phyloP scores from a whole-genome alignment of 2,329 filamentous ascomycete genomes.

The Fusarium sp. region DNA sequence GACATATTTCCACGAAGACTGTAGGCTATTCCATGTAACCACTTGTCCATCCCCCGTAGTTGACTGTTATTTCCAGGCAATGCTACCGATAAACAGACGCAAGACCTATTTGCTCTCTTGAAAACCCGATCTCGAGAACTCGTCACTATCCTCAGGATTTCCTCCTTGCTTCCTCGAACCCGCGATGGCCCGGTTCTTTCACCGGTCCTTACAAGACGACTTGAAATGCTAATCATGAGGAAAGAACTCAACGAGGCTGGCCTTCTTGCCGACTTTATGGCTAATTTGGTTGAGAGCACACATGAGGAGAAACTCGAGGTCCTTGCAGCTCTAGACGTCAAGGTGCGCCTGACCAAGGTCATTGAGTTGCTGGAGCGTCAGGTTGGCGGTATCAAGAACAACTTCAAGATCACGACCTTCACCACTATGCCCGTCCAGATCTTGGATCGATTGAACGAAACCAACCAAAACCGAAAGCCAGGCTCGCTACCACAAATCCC shows the following conservation, averaged over 20 bases:
- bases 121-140: constrained; percentile 89
- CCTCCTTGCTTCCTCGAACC: constrained; percentile 81
- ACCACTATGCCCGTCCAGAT: constrained; percentile 74
- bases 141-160: constrained; percentile 84
- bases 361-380: constrained; percentile 87
- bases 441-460: constrained; percentile 63
- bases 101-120: constrained; percentile 80
- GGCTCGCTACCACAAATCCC: constrained; percentile 54
- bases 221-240: constrained; percentile 87
- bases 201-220: constrained; percentile 84
- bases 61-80: constrained; percentile 43
- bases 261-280: constrained; percentile 93
- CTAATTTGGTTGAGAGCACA: constrained; percentile 86
- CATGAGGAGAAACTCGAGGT: constrained; percentile 93
- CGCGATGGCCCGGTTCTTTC: constrained; percentile 75
- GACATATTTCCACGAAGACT: constrained; percentile 75
- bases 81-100: constrained; percentile 68
- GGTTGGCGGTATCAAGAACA: constrained; percentile 85
- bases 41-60: neutral
- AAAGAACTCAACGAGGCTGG: constrained; percentile 88
- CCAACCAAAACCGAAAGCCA: constrained; percentile 50
- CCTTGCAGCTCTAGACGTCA: constrained; percentile 82
- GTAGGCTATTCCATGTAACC: constrained; percentile 56
- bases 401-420: constrained; percentile 85
- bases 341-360: constrained; percentile 81